Evolutionary conservation across 805 yeast genomes (phyloP).

Genomic region (Candida golubevii): DNA sequence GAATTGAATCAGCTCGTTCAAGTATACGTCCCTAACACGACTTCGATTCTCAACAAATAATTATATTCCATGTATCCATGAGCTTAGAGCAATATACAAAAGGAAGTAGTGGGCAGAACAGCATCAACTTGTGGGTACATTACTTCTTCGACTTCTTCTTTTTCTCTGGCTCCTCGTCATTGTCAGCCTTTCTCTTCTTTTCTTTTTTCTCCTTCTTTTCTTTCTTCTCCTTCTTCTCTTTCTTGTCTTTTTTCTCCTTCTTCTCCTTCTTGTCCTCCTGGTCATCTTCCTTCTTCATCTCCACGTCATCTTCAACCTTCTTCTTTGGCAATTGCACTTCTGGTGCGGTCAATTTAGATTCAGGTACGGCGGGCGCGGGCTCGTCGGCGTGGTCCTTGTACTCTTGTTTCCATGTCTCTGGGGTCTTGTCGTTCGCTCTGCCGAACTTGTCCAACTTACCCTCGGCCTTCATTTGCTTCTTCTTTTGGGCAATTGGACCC

Average conservation of each 20-base stretch:
- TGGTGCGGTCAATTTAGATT: slow-evolving; percentile 45
- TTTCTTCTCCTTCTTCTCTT: slow-evolving; percentile 49
- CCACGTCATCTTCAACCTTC: slow-evolving; percentile 36
- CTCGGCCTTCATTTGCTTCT: slow-evolving; percentile 95
- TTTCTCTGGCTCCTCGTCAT: slow-evolving; percentile 44
- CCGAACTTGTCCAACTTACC: slow-evolving; percentile 97
- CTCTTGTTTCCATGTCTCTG: slow-evolving; percentile 82
- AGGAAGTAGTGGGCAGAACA: neutral
- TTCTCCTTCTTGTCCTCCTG: slow-evolving; percentile 37
- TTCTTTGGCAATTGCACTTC: slow-evolving; percentile 46
- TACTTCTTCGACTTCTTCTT: slow-evolving; percentile 46
- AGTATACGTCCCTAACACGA: neutral
- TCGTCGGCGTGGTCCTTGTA: slow-evolving; percentile 68
- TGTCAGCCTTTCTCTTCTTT: slow-evolving; percentile 19
- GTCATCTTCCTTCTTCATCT: slow-evolving; percentile 22
- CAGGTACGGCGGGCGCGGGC: slow-evolving; percentile 57
- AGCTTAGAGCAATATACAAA: slow-evolving; percentile 7
- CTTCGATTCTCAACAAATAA: too few species aligned
- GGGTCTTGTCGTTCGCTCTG: slow-evolving; percentile 89
- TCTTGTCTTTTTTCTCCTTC: slow-evolving; percentile 58
- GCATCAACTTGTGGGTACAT: slow-evolving; percentile 1
- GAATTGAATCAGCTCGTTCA: neutral
- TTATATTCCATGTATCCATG: neutral
- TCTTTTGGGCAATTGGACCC: slow-evolving; percentile 97
- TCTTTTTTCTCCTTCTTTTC: slow-evolving; percentile 42